Evolutionary conservation across 2,329 filamentous ascomycete genomes (phyloP).

Genomic region (Coniochaeta hoffmannii): DNA sequence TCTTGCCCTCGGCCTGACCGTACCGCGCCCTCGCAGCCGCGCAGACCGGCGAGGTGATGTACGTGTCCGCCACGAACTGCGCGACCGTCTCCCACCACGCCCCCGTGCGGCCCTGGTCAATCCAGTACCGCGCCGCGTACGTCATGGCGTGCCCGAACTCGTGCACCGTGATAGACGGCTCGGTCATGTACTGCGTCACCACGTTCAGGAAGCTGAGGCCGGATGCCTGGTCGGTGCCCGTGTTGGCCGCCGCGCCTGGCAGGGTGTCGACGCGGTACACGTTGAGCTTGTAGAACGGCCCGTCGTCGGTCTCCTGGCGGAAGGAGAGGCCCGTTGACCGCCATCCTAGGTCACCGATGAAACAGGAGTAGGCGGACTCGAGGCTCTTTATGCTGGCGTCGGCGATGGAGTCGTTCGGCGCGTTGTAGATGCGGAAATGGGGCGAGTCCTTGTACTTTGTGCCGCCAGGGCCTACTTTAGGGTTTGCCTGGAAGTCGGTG

Average conservation of each 20-base stretch:
- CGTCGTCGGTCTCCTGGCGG: constrained; percentile 21
- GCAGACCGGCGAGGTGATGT: constrained; percentile 36
- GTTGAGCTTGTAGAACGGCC: constrained; percentile 38
- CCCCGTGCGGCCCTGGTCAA: constrained; percentile 35
- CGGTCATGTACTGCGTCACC: constrained; percentile 27
- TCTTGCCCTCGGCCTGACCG: constrained; percentile 24
- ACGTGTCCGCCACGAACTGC: constrained; percentile 42
- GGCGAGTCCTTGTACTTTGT: constrained; percentile 24
- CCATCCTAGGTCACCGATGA: constrained; percentile 24
- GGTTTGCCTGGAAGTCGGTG: constrained; percentile 19
- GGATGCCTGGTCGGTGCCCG: constrained; percentile 27
- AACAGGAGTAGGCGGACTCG: constrained; percentile 34
- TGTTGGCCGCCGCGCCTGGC: constrained; percentile 27
- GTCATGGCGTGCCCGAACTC: constrained; percentile 42
- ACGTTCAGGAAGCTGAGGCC: constrained; percentile 38
- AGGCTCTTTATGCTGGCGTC: constrained; percentile 28
- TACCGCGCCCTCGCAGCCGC: constrained; percentile 26
- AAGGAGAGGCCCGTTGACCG: constrained; percentile 24
- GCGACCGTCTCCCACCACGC: constrained; percentile 46
- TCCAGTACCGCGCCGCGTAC: constrained; percentile 34
- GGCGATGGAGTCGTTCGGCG: constrained; percentile 19
- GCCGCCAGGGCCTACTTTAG: constrained; percentile 19
- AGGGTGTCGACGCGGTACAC: constrained; percentile 32
- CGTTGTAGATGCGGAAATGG: constrained; percentile 32
- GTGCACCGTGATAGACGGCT: constrained; percentile 35